Evolutionary conservation across 129 eudicot genomes (phyloP), one percentile per base, ranked within the genome.

Genomic region (Artemisia tridentata): DNA sequence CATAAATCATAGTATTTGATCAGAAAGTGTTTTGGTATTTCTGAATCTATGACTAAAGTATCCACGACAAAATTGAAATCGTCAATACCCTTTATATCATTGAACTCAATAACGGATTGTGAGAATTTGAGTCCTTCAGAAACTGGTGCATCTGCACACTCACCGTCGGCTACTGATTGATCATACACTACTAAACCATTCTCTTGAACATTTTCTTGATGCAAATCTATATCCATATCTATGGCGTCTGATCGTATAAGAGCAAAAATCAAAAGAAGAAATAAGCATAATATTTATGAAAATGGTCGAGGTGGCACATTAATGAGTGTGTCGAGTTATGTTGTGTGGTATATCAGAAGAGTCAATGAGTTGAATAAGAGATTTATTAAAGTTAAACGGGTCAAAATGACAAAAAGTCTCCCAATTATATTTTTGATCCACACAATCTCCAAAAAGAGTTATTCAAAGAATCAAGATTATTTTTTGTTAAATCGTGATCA

Each of bases 1-100:
- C 97, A 86, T 16, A 91, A 83, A 56, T 88, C 82, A 51, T 82
- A 88, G 81, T 86, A 91, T 74, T 88, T 88, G 65, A 57, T 75
- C 41, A 63, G 73, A 47, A 77, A 54, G 54, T 88, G 81, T 6
- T 48, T 51, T 2, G 88, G 84, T 38, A 88, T 72, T 78, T 80
- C 87, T 0, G 92, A 86, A 79, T 91, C 91, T 38, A 91, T 78
- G 41, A 84, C 68, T n/a, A 91, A 65, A 59, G 81, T 87, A 73
- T 88, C 83, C 46, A 86, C 86, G 5, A 81, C 65, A 29, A 91
- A 79, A 63, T 25, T 79, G 80, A 91, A 91, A 68, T 69, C 79
- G 11, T 82, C 52, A 3, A 80, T 41, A 69, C 66, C 21, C 75
- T 87, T 72, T 6, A 86, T 79, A 1, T 77, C 80, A 31, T 88